Percentiles rank a stretch among this genome's conserved stretches.
Evolutionary conservation across 2,329 filamentous ascomycete genomes (phyloP).

Genomic region (Tolypocladium pustulatum): DNA sequence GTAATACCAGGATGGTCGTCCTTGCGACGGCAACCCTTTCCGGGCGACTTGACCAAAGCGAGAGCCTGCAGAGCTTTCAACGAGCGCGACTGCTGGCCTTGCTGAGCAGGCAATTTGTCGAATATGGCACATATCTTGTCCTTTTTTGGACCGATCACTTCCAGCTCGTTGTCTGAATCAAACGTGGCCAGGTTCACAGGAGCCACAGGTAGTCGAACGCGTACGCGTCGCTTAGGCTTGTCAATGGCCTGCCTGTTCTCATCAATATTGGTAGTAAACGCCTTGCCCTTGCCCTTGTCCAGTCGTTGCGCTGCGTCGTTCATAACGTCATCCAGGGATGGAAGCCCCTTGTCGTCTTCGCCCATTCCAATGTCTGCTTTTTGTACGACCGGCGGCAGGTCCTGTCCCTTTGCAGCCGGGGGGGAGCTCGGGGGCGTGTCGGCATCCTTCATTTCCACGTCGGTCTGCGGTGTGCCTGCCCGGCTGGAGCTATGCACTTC

Average conservation of each 20-base stretch:
- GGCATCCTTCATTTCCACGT: constrained; percentile 38
- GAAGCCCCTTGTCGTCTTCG: constrained; percentile 23
- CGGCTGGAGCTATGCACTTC: constrained; percentile 46
- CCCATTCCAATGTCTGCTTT: constrained; percentile 4
- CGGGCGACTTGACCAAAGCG: constrained; percentile 59
- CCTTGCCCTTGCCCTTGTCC: constrained; percentile 54
- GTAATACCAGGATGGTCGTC: constrained; percentile 50
- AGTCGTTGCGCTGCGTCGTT: constrained; percentile 19
- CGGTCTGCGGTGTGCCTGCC: constrained; percentile 39
- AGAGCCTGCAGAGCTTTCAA: constrained; percentile 62
- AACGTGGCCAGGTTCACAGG: constrained; percentile 26
- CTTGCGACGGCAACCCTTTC: constrained; percentile 34
- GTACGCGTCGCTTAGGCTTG: constrained; percentile 34
- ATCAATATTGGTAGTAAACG: constrained; percentile 11
- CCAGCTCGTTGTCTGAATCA: constrained; percentile 50
- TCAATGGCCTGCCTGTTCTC: constrained; percentile 10
- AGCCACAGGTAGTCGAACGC: constrained; percentile 35
- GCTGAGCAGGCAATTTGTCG: constrained; percentile 54
- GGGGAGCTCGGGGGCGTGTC: constrained; percentile 68
- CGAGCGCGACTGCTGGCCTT: constrained; percentile 51
- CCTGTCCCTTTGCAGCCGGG: constrained; percentile 24
- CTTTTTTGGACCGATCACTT: constrained; percentile 44
- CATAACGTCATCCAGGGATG: constrained; percentile 25
- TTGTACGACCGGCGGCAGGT: constrained; percentile 1
- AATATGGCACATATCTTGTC: constrained; percentile 54